Conservation (phyloP, 2,329 filamentous ascomycete genomes). For the Aspergillus texensis region DNA sequence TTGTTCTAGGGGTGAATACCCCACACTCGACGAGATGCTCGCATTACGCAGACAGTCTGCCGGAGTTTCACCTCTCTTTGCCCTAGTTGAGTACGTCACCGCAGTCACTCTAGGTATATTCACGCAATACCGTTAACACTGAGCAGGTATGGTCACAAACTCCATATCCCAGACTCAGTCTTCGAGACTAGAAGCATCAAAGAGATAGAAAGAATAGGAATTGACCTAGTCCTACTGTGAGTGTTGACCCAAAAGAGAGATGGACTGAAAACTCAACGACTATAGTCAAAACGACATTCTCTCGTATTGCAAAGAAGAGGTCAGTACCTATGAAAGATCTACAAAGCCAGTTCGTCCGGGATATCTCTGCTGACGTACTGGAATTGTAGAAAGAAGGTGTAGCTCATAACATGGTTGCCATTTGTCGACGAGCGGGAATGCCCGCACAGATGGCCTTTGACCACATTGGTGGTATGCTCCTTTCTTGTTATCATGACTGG, state of each 20-base stretch:
- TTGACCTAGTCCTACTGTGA: constrained; percentile 24
- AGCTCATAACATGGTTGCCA: constrained; percentile 25
- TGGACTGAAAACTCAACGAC: background rate
- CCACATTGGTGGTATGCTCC: constrained; percentile 22
- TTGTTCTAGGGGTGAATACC: constrained; percentile 15
- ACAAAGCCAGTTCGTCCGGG: too few species aligned
- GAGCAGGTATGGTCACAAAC: constrained; percentile 20
- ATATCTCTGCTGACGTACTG: background rate
- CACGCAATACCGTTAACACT: background rate
- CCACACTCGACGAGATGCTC: constrained; percentile 20
- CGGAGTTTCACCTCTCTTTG: constrained; percentile 25
- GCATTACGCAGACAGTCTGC: constrained; percentile 21
- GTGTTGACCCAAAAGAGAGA: background rate
- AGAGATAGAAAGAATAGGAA: constrained; percentile 23
- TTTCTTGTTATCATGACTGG: constrained; percentile 26
- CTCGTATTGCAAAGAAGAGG: constrained; percentile 32
- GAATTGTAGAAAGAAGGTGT: constrained; percentile 22
- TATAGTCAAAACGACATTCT: constrained; percentile 29
- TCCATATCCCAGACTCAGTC: constrained; percentile 21
- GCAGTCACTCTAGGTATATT: background rate
- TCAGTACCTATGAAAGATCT: background rate
- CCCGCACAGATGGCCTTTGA: constrained; percentile 29
- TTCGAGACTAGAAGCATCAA: constrained; percentile 21
- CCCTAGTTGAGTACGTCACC: constrained; percentile 24
- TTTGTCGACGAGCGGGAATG: constrained; percentile 20